Evolutionary conservation across 768 basidiomycete species (phyloP).

Genomic region (Suillus tomentosus): DNA sequence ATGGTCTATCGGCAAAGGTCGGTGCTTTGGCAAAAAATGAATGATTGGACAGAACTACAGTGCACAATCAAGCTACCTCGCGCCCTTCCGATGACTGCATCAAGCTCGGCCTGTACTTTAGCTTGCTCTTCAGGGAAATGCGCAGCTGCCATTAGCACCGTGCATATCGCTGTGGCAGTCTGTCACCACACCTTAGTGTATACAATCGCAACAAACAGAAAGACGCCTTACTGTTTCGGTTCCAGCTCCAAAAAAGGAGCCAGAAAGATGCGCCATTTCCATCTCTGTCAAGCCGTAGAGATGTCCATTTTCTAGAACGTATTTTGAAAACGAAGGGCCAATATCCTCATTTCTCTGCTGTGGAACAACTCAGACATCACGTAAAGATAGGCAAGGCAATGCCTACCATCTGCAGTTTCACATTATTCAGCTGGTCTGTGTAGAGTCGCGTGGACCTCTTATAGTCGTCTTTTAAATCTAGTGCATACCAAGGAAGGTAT

Average conservation of each 20-base stretch:
- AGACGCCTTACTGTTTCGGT: background rate
- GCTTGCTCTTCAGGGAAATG: slow-evolving; percentile 51
- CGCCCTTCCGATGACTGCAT: slow-evolving; percentile 46
- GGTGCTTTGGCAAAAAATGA: background rate
- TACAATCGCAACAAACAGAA: background rate
- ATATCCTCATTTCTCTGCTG: background rate
- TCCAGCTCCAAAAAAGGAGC: background rate
- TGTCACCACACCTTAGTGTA: slow-evolving; percentile 11
- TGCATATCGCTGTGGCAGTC: slow-evolving; percentile 51
- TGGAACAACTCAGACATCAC: background rate
- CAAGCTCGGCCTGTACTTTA: slow-evolving; percentile 52
- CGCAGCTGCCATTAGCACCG: slow-evolving; percentile 52
- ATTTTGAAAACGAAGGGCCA: background rate
- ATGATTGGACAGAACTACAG: slow-evolving; percentile 7
- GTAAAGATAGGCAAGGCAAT: background rate
- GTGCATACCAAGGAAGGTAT: background rate
- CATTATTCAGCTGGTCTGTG: background rate
- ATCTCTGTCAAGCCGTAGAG: background rate
- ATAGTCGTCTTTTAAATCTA: background rate
- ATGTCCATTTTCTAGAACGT: background rate
- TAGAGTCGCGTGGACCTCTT: background rate
- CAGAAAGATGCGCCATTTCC: background rate
- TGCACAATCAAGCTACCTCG: slow-evolving; percentile 11
- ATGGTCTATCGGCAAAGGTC: background rate
- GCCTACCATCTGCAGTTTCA: background rate